Conservation (phyloP, 2,329 filamentous ascomycete species). For the Ciborinia camelliae region DNA sequence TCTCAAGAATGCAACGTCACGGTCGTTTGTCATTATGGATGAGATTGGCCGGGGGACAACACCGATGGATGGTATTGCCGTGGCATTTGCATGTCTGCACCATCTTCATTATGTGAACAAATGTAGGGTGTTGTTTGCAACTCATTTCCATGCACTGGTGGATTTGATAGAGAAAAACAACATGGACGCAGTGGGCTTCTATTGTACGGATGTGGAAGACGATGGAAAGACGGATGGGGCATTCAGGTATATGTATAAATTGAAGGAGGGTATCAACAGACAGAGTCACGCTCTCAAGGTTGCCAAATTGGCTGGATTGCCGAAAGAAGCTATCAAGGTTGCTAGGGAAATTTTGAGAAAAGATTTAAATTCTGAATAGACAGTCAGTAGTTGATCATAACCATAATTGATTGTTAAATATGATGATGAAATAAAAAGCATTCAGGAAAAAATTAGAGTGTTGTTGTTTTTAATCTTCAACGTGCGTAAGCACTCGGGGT, state of each 20-base stretch:
- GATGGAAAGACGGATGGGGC: conserved; percentile 47
- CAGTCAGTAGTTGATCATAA: conserved; percentile 49
- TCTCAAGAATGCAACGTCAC: conserved; percentile 74
- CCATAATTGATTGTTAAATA: conserved; percentile 46
- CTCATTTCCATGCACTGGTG: conserved; percentile 84
- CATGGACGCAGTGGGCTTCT: conserved; percentile 47
- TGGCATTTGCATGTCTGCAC: conserved; percentile 83
- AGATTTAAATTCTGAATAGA: conserved; percentile 44
- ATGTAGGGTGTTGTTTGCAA: conserved; percentile 84
- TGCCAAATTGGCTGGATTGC: conserved; percentile 80
- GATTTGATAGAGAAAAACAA: conserved; percentile 64
- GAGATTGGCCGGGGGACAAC: conserved; percentile 95
- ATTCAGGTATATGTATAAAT: conserved; percentile 82
- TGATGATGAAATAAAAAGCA: conserved; percentile 22
- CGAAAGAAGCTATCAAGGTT: conserved; percentile 65
- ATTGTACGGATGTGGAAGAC: conserved; percentile 88
- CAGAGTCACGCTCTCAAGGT: conserved; percentile 92
- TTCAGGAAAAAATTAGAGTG: conserved; percentile 44
- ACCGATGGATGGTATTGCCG: conserved; percentile 83
- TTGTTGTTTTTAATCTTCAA: conserved; percentile 42
- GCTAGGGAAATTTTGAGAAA: conserved; percentile 45
- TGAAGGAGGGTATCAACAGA: conserved; percentile 78
- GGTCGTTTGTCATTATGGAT: conserved; percentile 96
- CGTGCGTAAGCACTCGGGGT: conserved; percentile 38
- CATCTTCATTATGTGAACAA: conserved; percentile 76